These are phyloP conservation scores for Filobasidium wieringae DNA, from an alignment of 768 basidiomycete species.

Conservation along the genomic window DNA sequence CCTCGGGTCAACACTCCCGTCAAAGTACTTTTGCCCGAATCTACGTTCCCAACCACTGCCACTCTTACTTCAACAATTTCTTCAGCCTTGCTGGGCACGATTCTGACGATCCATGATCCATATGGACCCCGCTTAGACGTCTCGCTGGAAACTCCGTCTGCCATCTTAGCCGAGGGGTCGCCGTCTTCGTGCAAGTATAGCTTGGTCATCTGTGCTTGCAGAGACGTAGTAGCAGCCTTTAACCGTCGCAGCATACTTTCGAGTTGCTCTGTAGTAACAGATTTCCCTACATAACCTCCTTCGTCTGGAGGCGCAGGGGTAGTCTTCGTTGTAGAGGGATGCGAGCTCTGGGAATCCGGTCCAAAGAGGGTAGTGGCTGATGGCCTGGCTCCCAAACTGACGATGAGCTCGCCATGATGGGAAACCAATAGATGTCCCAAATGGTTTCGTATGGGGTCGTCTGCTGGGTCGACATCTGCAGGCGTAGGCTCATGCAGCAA, in stretches of 20 bases:
- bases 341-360: not conserved
- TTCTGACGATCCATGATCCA: conserved; percentile 29
- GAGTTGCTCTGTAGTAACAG: conserved; percentile 17
- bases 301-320: not conserved
- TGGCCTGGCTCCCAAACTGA: conserved; percentile 33
- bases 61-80: conserved; percentile 65
- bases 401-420: conserved; percentile 35
- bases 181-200: conserved; percentile 22
- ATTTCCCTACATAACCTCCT: conserved; percentile 7
- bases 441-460: conserved; percentile 17
- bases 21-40: conserved; percentile 85
- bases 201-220: conserved; percentile 30
- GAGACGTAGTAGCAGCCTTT: conserved; percentile 6
- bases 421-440: conserved; percentile 19
- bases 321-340: not conserved
- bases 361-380: conserved; percentile 18
- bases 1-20: conserved; percentile 91
- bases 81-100: conserved; percentile 29
- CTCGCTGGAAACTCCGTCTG: not conserved
- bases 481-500: conserved; percentile 4
- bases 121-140: conserved; percentile 7
- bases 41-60: conserved; percentile 81
- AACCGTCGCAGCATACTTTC: conserved; percentile 23
- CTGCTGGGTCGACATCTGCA: conserved; percentile 4
- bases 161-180: conserved; percentile 6